phyloP scores from a whole-genome alignment of 352 stramenopile species.

The Phytophthora cryptogea region DNA sequence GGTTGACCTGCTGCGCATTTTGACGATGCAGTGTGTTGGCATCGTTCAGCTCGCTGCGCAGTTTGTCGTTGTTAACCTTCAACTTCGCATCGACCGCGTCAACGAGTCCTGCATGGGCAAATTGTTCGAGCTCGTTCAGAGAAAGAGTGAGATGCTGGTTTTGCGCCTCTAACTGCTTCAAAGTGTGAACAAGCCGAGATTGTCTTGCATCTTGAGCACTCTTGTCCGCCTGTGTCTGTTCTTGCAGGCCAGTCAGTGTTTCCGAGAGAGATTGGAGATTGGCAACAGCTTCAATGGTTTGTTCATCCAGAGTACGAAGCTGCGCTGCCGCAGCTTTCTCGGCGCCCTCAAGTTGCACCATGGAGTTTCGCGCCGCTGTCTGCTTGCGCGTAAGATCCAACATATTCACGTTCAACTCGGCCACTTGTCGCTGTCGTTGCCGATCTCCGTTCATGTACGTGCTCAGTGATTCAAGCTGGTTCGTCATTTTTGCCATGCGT shows the following conservation, averaged over 20 bases:
- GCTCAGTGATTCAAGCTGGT: slow-evolving; percentile 50
- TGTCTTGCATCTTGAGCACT: slow-evolving; percentile 23
- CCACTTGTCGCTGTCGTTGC: slow-evolving; percentile 51
- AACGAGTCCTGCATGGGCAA: slow-evolving; percentile 45
- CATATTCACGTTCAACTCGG: slow-evolving; percentile 50
- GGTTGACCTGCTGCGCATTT: slow-evolving; percentile 30
- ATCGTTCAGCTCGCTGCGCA: slow-evolving; percentile 36
- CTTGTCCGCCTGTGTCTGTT: slow-evolving; percentile 26
- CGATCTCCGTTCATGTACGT: slow-evolving; percentile 52
- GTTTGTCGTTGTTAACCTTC: slow-evolving; percentile 25
- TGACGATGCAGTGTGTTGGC: slow-evolving; percentile 20
- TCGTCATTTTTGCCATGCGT: slow-evolving; percentile 55
- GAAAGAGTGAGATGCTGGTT: slow-evolving; percentile 34
- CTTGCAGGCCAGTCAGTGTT: slow-evolving; percentile 25
- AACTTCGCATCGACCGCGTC: slow-evolving; percentile 43
- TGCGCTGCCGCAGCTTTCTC: slow-evolving; percentile 35
- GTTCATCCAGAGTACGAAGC: slow-evolving; percentile 23
- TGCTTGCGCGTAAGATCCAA: slow-evolving; percentile 59
- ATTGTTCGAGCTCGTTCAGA: slow-evolving; percentile 51
- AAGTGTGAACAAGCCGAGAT: slow-evolving; percentile 20
- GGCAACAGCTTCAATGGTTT: slow-evolving; percentile 26
- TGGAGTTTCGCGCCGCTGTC: slow-evolving; percentile 41
- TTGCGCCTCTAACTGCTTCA: slow-evolving; percentile 37
- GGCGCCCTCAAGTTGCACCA: slow-evolving; percentile 47
- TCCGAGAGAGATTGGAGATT: slow-evolving; percentile 25